These are phyloP conservation scores for Penicillium cosmopolitanum DNA, from an alignment of 495 filamentous ascomycete genomes.

Conservation along the genomic window DNA sequence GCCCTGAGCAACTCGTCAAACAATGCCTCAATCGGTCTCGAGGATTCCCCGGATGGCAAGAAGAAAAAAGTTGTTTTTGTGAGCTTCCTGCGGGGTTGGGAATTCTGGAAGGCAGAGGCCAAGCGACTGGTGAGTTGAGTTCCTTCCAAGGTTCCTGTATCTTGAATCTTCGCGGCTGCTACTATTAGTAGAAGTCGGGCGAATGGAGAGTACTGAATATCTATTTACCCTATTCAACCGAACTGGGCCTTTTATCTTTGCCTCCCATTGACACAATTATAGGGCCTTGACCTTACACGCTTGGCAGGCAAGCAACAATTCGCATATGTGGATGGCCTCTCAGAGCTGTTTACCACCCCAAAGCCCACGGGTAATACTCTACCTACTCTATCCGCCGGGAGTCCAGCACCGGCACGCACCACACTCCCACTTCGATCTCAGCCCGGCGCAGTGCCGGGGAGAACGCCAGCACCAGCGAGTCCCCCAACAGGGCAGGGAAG, in stretches of 20 bases:
- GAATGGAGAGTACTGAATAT: background rate
- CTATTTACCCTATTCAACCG: too few species aligned
- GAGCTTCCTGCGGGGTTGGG: slow-evolving; percentile 74
- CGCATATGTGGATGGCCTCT: slow-evolving; percentile 74
- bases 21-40: slow-evolving; percentile 25
- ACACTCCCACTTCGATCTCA: slow-evolving; percentile 38
- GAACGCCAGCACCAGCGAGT: slow-evolving; percentile 24
- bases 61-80: slow-evolving; percentile 69
- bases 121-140: slow-evolving; percentile 57
- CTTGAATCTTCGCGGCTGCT: background rate
- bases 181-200: background rate
- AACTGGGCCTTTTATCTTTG: too few species aligned
- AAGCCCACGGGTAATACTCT: slow-evolving; percentile 22
- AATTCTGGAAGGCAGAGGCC: slow-evolving; percentile 73
- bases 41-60: slow-evolving; percentile 26
- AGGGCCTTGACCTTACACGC: slow-evolving; percentile 73
- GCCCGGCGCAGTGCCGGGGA: slow-evolving; percentile 34
- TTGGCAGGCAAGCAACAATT: slow-evolving; percentile 60
- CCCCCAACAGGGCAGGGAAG: slow-evolving; percentile 5
- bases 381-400: slow-evolving; percentile 16
- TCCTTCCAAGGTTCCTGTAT: slow-evolving; percentile 6
- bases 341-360: slow-evolving; percentile 52
- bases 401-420: slow-evolving; percentile 30
- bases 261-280: background rate
- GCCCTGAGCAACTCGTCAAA: slow-evolving; percentile 43